phyloP scores from a whole-genome alignment of 2,329 filamentous ascomycete species.

The Fonsecaea pedrosoi region DNA sequence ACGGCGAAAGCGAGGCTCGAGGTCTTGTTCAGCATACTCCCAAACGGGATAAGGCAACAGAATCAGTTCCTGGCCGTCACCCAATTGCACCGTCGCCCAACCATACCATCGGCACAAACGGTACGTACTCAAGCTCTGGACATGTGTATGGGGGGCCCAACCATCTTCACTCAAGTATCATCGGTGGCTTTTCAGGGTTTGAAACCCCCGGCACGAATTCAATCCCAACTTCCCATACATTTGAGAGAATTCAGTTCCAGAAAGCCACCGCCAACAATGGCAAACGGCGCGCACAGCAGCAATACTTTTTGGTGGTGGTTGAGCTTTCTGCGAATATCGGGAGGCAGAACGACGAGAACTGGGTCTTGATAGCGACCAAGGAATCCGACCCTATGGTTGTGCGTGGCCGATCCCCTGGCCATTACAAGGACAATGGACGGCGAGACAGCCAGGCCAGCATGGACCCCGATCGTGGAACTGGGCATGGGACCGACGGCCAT shows the following conservation, averaged over 20 bases:
- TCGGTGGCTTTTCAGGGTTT: conserved; percentile 33
- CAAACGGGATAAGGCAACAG: conserved; percentile 87
- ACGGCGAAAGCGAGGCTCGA: conserved; percentile 75
- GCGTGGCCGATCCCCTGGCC: conserved; percentile 81
- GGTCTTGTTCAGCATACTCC: conserved; percentile 90
- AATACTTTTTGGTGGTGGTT: conserved; percentile 90
- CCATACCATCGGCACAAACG: conserved; percentile 21
- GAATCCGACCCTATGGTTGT: conserved; percentile 85
- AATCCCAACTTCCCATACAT: conserved; percentile 62
- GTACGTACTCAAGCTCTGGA: conserved; percentile 23
- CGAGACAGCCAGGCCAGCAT: conserved; percentile 73
- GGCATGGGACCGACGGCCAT: conserved; percentile 50
- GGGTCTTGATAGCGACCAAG: conserved; percentile 72
- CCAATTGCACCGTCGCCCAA: conserved; percentile 28
- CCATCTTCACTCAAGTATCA: conserved; percentile 25
- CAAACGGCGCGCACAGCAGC: conserved; percentile 85
- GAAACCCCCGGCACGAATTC: conserved; percentile 41
- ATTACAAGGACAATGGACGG: conserved; percentile 72
- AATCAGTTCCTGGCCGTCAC: conserved; percentile 68
- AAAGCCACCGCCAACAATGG: conserved; percentile 93
- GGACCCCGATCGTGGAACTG: conserved; percentile 68
- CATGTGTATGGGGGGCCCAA: conserved; percentile 27
- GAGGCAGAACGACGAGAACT: conserved; percentile 59
- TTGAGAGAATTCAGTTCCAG: conserved; percentile 94
- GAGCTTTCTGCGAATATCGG: conserved; percentile 77